Conservation (phyloP, 2,329 filamentous ascomycete species). For the Daldinia eschscholtzii region DNA sequence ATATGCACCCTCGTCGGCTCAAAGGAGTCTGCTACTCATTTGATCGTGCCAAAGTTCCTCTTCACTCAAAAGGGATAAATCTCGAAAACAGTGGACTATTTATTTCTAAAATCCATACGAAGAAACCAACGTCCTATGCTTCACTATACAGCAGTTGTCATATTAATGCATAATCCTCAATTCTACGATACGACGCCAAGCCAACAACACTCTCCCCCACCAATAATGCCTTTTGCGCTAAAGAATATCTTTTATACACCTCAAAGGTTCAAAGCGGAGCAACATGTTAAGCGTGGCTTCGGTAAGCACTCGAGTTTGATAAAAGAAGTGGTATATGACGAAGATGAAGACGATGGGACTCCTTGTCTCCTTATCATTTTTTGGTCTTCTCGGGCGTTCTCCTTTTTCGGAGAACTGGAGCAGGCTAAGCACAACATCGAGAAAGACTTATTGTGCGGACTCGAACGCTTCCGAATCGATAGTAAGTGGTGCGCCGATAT, state of each 20-base stretch:
- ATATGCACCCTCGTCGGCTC: neutral
- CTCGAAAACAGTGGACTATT: neutral
- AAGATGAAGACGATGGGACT: constrained; percentile 31
- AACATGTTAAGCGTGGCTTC: constrained; percentile 7
- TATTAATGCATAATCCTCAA: neutral
- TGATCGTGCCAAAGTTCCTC: neutral
- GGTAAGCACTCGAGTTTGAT: neutral
- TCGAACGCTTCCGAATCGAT: constrained; percentile 33
- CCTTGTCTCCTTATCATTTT: constrained; percentile 34
- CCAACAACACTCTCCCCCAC: neutral
- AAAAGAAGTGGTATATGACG: constrained; percentile 23
- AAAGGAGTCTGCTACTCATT: neutral
- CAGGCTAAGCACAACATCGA: constrained; percentile 13
- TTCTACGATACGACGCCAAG: constrained; percentile 4
- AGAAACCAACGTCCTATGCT: neutral
- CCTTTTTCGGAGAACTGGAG: constrained; percentile 9
- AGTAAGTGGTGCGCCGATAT: neutral
- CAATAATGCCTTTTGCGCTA: constrained; percentile 25
- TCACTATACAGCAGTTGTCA: neutral
- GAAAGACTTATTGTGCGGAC: constrained; percentile 8
- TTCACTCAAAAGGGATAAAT: neutral
- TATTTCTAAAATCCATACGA: neutral
- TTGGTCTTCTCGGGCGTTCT: neutral
- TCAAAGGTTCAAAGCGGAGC: constrained; percentile 18
- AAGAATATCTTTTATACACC: constrained; percentile 21